Evolutionary conservation across 176 grass and related monocot species (phyloP).

Genomic region (Aegilops sharonensis): DNA sequence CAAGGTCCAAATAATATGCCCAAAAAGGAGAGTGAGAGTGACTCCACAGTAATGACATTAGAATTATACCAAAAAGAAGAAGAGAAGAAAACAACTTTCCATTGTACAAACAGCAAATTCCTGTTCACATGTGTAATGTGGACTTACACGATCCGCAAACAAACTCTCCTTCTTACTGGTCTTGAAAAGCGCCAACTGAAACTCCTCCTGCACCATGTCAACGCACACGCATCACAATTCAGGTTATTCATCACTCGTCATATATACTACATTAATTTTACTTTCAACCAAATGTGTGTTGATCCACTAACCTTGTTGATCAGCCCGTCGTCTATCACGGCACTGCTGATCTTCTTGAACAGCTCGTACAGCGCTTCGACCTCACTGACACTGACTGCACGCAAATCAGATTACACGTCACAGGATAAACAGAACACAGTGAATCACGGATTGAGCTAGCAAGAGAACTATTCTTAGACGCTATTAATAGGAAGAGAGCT

Average conservation of each 20-base stretch:
- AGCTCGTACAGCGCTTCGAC: conserved; percentile 86
- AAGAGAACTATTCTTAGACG: not conserved
- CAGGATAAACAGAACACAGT: not conserved
- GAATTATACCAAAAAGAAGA: not conserved
- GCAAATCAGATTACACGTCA: not conserved
- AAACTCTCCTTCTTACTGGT: conserved; percentile 92
- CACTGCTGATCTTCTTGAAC: conserved; percentile 98
- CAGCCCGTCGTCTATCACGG: conserved; percentile 83
- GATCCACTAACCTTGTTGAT: conserved; percentile 83
- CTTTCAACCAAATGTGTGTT: not conserved
- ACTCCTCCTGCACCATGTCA: conserved; percentile 72
- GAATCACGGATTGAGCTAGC: not conserved
- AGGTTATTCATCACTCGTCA: not conserved
- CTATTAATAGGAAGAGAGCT: not conserved
- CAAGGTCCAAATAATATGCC: not conserved
- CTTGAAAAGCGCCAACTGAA: conserved; percentile 95
- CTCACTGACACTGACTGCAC: conserved; percentile 90
- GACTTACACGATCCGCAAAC: conserved; percentile 87
- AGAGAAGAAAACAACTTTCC: not conserved
- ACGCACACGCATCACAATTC: conserved; percentile 8
- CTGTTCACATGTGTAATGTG: not conserved
- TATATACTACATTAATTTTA: not conserved
- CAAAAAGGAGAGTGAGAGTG: not conserved
- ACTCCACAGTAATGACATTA: not conserved
- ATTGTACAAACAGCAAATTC: not conserved